Conservation (phyloP, 495 filamentous ascomycete genomes). For the Penicillium parvum region DNA sequence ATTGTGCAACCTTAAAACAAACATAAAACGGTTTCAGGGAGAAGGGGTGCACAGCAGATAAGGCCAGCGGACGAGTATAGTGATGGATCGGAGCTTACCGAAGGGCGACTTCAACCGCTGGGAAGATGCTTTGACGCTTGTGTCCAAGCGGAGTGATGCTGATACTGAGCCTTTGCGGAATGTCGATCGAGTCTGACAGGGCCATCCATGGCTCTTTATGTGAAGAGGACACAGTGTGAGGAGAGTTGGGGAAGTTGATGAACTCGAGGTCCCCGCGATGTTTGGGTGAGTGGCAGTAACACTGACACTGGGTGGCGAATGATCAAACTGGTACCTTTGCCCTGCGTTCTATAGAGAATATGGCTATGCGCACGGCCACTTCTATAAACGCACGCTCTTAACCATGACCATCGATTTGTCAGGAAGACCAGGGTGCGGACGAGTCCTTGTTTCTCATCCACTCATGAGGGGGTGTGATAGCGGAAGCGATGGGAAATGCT, state of each 20-base stretch:
- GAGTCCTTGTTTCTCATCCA: not conserved
- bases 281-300: slow-evolving; percentile 5
- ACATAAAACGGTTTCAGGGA: slow-evolving; percentile 5
- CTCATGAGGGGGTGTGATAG: not conserved
- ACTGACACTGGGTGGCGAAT: too few species aligned
- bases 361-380: not conserved
- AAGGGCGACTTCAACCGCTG: not conserved
- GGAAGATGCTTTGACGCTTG: too few species aligned
- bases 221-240: not conserved
- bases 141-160: not conserved
- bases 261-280: not conserved
- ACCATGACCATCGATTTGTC: too few species aligned
- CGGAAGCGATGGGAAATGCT: not conserved
- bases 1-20: slow-evolving; percentile 2
- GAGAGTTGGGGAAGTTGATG: not conserved
- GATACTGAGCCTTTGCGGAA: not conserved
- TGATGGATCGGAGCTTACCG: slow-evolving; percentile 20
- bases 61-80: slow-evolving; percentile 16
- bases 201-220: slow-evolving; percentile 7
- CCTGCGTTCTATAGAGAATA: too few species aligned
- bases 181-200: not conserved
- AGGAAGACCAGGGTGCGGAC: not conserved
- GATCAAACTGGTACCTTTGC: too few species aligned
- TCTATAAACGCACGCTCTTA: too few species aligned
- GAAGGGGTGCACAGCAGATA: slow-evolving; percentile 13